These are phyloP conservation scores for cucumber (Cucumis sativus) DNA, from an alignment of 306 rosid genomes.

Conservation along the genomic window DNA sequence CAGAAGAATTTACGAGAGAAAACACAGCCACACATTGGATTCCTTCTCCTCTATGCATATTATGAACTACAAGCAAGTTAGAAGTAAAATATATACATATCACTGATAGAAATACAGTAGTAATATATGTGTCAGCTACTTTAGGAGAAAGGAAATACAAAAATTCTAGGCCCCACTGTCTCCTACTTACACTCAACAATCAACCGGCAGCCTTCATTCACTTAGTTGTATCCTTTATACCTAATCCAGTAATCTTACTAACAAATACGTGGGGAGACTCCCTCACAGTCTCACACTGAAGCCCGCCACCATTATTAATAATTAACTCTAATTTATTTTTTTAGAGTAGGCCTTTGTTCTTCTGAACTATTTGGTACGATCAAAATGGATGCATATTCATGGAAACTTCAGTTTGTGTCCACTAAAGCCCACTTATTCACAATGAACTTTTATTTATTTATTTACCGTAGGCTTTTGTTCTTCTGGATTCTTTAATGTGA, in stretches of 20 bases:
- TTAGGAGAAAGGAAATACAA: neutral
- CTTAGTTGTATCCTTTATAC: neutral
- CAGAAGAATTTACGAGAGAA: constrained; percentile 46
- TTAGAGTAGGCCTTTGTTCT: too few species aligned
- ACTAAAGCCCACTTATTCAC: too few species aligned
- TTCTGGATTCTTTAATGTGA: too few species aligned
- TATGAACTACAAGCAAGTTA: constrained; percentile 39
- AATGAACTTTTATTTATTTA: too few species aligned
- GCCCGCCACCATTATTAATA: neutral
- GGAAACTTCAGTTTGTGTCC: too few species aligned
- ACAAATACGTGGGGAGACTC: neutral
- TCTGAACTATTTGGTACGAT: too few species aligned
- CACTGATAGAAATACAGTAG: neutral
- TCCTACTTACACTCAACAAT: neutral
- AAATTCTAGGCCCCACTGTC: neutral
- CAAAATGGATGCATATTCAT: too few species aligned
- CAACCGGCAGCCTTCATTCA: neutral
- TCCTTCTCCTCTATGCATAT: constrained; percentile 36
- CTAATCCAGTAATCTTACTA: neutral
- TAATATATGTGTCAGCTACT: neutral
- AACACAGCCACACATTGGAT: constrained; percentile 51
- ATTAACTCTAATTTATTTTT: neutral
- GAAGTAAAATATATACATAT: constrained; percentile 2
- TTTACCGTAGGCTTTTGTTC: too few species aligned
- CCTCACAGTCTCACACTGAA: neutral